Conservation (phyloP, 1,284 basidiomycete genomes). For the Ceraceosorus guamensis region DNA sequence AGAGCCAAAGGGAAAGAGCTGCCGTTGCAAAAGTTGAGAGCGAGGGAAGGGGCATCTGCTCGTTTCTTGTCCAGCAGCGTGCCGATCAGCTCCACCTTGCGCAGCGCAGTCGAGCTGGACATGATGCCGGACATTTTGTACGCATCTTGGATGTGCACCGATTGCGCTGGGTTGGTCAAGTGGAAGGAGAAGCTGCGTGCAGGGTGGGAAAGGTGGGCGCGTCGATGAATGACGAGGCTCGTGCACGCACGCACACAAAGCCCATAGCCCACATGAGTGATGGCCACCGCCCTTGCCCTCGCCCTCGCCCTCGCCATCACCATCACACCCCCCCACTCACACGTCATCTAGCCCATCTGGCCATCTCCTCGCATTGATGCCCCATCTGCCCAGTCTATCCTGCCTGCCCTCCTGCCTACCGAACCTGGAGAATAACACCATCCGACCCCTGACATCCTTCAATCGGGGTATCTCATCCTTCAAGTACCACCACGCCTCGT, state of each 20-base stretch:
- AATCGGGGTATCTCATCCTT: constrained; percentile 18
- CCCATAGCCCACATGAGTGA: too few species aligned
- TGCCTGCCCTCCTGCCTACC: constrained; percentile 16
- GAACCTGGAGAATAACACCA: constrained; percentile 26
- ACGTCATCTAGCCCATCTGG: constrained; percentile 20
- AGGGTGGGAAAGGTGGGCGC: constrained; percentile 2
- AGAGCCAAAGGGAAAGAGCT: constrained; percentile 5
- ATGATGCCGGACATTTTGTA: not conserved
- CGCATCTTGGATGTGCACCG: constrained; percentile 29
- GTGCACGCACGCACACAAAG: too few species aligned
- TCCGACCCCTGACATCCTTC: constrained; percentile 20
- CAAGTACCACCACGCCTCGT: constrained; percentile 15
- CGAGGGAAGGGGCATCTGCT: constrained; percentile 2
- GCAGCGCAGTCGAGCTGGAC: constrained; percentile 20
- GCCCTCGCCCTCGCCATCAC: not conserved
- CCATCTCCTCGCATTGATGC: constrained; percentile 29
- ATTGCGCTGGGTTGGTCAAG: constrained; percentile 13
- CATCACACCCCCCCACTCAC: constrained; percentile 1
- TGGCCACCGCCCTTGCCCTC: too few species aligned
- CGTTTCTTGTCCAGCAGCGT: constrained; percentile 13
- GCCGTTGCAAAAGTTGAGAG: constrained; percentile 24
- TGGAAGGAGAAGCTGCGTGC: constrained; percentile 15
- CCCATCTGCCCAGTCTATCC: constrained; percentile 16
- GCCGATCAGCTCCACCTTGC: constrained; percentile 19
- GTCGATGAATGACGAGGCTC: not conserved